phyloP scores from a whole-genome alignment of 257 asterid species.

The Petunia axillaris region DNA sequence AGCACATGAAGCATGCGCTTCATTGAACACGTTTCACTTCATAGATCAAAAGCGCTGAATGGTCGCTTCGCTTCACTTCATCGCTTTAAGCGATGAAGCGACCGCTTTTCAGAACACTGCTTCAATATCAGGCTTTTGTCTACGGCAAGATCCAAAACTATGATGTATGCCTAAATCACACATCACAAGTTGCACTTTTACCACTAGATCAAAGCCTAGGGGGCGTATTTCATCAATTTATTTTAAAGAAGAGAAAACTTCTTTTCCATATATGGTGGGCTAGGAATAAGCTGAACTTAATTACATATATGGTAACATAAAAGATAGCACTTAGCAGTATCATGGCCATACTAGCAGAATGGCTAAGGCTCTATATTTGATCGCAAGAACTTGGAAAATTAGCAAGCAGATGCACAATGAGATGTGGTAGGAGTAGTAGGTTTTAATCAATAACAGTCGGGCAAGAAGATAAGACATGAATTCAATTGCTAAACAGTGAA shows the following conservation, averaged over 20 bases:
- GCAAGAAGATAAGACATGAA: background rate
- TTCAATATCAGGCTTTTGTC: no score
- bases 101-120: no score
- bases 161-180: no score
- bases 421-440: background rate
- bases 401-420: background rate
- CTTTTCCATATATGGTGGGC: background rate
- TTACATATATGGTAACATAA: background rate
- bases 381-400: background rate
- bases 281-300: background rate
- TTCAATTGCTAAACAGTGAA: background rate
- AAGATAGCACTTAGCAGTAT: background rate
- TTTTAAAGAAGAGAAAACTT: background rate
- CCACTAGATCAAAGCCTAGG: no score
- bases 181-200: no score
- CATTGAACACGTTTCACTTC: no score
- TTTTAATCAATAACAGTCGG: background rate
- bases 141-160: no score
- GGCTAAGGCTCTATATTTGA: background rate
- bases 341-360: constrained; percentile 9
- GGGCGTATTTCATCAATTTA: background rate
- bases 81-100: no score
- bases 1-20: no score
- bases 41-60: no score
- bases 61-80: no score